Base-by-base conservation (phyloP, 352 stramenopile species). In the Aphanomyces euteiches region DNA sequence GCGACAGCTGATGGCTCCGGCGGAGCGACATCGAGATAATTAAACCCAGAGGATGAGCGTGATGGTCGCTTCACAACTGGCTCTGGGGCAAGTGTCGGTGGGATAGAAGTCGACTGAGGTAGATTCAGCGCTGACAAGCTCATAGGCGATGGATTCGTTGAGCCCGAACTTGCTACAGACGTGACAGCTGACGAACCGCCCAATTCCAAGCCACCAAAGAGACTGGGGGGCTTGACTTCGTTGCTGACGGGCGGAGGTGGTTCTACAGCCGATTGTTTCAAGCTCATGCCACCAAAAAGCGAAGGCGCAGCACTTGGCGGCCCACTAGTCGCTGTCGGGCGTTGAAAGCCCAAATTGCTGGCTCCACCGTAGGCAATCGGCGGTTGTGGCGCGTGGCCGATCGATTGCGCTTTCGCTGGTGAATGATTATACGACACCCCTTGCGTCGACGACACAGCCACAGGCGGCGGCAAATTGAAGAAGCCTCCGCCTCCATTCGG, bases 391-490 rank as follows among this genome's bases (percentile, higher is more conserved):
- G 10, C 15, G 39, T 37, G 28, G 6, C 15, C 54, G 17, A 61
- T 13, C 6, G 6, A 12, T 37, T 54, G 59, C 3, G 15, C n/a
- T 36, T 34, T 67, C 4, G 64, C 53, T 5, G 64, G 64, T 17
- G 64, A 70, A 10, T 54, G 53, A 36, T 38, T 70, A 34, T 70
- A 70, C 59, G 59, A 41, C 15, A 69, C 56, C 36, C 67, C 67
- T 6, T 67, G 73, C 15, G 76, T 77, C 67, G 90, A 90, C 8
- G 19, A 37, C 7, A 13, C 7, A n/a, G 54, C 17, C 7, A 87
- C 77, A 10, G 84, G 78, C n/a, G 84, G 85, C 21, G 87, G 87
- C 8, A 95, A 72, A 58, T 95, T 95, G 73, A 94, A 95, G 82
- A 92, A 92, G 43, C 87, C 87, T 37, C 87, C 87, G 37, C 85